Evolutionary conservation across 805 yeast genomes (phyloP).

Genomic region (Yarrowia sp.): DNA sequence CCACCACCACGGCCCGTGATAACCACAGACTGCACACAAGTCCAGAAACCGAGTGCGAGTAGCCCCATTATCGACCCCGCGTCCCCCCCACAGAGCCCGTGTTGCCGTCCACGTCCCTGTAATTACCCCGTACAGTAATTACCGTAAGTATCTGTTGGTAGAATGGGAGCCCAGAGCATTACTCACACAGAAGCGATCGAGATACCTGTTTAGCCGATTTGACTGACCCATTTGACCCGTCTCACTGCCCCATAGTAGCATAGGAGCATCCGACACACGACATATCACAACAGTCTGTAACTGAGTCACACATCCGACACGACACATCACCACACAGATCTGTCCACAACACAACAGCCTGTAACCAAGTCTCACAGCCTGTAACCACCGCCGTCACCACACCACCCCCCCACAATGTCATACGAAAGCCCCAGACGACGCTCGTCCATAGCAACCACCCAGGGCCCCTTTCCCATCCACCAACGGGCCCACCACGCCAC

Average conservation of each 20-base stretch:
- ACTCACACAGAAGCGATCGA: not conserved
- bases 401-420: not conserved
- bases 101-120: not conserved
- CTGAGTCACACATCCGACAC: too few species aligned
- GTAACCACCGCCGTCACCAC: not conserved
- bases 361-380: not conserved
- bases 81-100: not conserved
- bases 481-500: slow-evolving; percentile 21
- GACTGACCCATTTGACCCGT: not conserved
- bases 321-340: too few species aligned
- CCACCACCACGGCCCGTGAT: not conserved
- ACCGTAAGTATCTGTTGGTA: not conserved
- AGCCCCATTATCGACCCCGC: too few species aligned
- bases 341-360: not conserved
- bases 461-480: slow-evolving; percentile 21
- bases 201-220: too few species aligned
- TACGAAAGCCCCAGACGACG: slow-evolving; percentile 20
- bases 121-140: not conserved
- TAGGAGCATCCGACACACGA: not conserved
- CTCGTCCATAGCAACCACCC: slow-evolving; percentile 16
- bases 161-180: not conserved
- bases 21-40: not conserved
- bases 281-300: too few species aligned
- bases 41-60: not conserved
- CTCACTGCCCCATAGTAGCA: too few species aligned